phyloP scores from a whole-genome alignment of 2,329 filamentous ascomycete genomes.

The Claviceps capensis region DNA sequence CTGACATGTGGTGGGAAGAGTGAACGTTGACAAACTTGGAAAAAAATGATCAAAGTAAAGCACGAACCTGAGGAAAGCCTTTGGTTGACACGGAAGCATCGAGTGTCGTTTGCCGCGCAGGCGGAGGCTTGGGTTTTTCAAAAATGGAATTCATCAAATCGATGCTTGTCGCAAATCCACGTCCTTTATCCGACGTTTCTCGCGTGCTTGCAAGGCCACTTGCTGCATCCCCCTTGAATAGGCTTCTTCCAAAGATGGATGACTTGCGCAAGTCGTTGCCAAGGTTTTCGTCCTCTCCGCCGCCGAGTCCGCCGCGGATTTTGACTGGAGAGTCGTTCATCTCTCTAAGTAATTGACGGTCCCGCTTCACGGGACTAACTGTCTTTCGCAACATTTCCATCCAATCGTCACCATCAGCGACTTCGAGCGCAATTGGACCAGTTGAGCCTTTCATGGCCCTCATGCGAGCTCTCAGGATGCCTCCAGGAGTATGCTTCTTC shows the following conservation, averaged over 20 bases:
- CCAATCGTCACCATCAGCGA: conserved; percentile 71
- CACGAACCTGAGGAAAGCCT: conserved; percentile 83
- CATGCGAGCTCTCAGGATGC: conserved; percentile 49
- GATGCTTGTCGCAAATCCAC: conserved; percentile 74
- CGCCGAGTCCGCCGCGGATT: conserved; percentile 13
- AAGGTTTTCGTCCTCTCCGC: conserved; percentile 20
- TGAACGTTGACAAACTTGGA: background rate
- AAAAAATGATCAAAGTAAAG: conserved; percentile 16
- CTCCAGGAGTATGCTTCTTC: conserved; percentile 38
- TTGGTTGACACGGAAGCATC: conserved; percentile 39
- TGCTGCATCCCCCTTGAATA: conserved; percentile 15
- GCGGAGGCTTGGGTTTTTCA: conserved; percentile 54
- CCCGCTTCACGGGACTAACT: conserved; percentile 84
- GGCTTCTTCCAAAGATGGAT: conserved; percentile 22
- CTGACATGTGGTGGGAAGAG: conserved; percentile 3
- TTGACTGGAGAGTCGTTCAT: conserved; percentile 39
- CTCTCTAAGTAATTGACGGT: conserved; percentile 57
- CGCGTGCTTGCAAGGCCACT: conserved; percentile 18
- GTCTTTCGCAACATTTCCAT: conserved; percentile 86
- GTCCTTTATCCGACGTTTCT: conserved; percentile 31
- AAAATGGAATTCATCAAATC: conserved; percentile 95
- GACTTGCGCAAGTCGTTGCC: conserved; percentile 35
- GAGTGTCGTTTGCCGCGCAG: conserved; percentile 39
- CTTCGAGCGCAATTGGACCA: conserved; percentile 44
- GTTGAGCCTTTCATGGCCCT: conserved; percentile 47